Evolutionary conservation across 1,139 yeast genomes (phyloP).

Genomic region (Suhomyces maxii): DNA sequence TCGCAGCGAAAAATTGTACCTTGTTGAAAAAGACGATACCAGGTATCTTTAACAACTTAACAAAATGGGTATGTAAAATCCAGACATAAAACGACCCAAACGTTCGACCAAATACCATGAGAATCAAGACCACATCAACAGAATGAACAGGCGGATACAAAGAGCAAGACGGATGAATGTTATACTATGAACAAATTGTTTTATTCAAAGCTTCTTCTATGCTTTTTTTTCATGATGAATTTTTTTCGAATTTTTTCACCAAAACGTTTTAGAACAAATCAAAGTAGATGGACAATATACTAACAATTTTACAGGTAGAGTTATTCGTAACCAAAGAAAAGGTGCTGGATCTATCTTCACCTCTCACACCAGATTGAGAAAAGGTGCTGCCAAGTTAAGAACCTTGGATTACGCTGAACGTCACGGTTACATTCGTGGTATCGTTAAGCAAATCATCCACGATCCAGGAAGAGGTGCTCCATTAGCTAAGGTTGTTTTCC

Average conservation of each 20-base stretch:
- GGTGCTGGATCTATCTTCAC: slow-evolving; percentile 99
- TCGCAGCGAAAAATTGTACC: slow-evolving; percentile 9
- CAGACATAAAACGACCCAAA: too few relatives aligned
- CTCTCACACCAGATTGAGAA: slow-evolving; percentile 99
- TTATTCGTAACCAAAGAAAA: slow-evolving; percentile 99
- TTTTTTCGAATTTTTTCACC: too few relatives aligned
- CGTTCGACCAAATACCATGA: too few relatives aligned
- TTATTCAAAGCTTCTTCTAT: too few relatives aligned
- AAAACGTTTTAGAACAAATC: too few relatives aligned
- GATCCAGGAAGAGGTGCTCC: slow-evolving; percentile 99
- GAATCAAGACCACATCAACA: too few relatives aligned
- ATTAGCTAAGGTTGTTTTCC: slow-evolving; percentile 97
- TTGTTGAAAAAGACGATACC: slow-evolving; percentile 3
- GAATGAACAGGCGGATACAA: too few relatives aligned
- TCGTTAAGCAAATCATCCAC: slow-evolving; percentile 97
- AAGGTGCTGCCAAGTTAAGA: slow-evolving; percentile 99
- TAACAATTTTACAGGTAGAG: slow-evolving; percentile 75
- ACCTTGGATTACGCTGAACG: slow-evolving; percentile 99
- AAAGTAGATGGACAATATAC: slow-evolving; percentile 5
- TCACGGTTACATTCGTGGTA: slow-evolving; percentile 99
- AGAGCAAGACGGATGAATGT: too few relatives aligned
- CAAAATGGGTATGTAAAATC: slow-evolving; percentile 19
- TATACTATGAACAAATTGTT: too few relatives aligned
- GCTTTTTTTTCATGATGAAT: too few relatives aligned
- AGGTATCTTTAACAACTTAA: slow-evolving; percentile 12